Evolutionary conservation across 2,329 filamentous ascomycete genomes (phyloP), one percentile per base, ranked within the genome.

Genomic region (Basipetospora chlamydospora): DNA sequence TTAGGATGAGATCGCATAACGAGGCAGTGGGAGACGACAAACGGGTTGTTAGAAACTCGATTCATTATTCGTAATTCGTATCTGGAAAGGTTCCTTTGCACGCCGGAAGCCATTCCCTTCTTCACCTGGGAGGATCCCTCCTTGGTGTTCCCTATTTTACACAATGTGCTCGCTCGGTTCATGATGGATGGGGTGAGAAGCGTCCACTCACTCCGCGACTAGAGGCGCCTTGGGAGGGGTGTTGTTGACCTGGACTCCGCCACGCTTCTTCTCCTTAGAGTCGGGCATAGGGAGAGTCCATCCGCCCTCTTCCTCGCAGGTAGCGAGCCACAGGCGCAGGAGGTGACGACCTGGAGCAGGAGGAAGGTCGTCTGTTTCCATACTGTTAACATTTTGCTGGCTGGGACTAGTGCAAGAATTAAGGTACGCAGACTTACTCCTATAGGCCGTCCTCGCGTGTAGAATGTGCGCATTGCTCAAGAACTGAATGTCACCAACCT

Each of bases 401-500:
- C 20, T 21, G 11, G 8, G 33, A 32, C 12, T 25, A 8, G 15
- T 16, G 10, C 28, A 21, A 5, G 9, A 18, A 21, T 12, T 5
- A 2, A 26, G n/a, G 15, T 8, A 6, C 6, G 26, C n/a, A n/a
- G 15, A 36, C 37, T 35, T 35, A 43, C 41, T 53, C 38, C 65
- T 81, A 58, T 93, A 93, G 20, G 70, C 81, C 0, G 85, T 93
- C 33, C 85, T 63, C 0, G 84, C 80, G 53, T 93, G 86, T 33
- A 93, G 57, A 3, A 90, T 67, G 51, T 93, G 84, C 33, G 70
- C 70, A 52, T 93, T 92, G 46, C 75, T 75, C 39, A 92, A 44
- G 33, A 93, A 88, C 57, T 93, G 86, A 43, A 93, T 87, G 49
- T 93, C 85, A 33, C 85, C 85, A 13, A 90, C 72, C 45, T 88